Evolutionary conservation across 208 protist genomes (phyloP), one percentile per base, ranked within the genome.

Genomic region (Strigomonas galati): DNA sequence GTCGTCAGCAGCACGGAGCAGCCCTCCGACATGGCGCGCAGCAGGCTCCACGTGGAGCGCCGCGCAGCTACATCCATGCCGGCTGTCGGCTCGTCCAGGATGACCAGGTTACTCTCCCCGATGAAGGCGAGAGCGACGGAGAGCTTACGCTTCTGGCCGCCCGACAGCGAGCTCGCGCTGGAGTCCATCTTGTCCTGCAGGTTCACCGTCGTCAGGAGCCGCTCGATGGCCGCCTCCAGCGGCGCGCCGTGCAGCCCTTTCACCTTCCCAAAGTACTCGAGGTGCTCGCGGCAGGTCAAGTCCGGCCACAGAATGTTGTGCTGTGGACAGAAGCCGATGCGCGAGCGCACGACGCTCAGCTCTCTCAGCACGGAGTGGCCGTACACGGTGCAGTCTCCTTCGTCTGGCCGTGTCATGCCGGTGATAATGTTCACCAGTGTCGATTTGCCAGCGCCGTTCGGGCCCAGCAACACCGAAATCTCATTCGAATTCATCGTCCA

Each of bases 251-350:
- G 58, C 21, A 95, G 63, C 12, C 91, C 94, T 54, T 98, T 98
- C 76, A 95, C 88, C 72, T 98, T 59, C 78, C 87, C 78, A 87
- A 98, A 49, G 92, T 96, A 97, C 64, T 85, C 65, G 14, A 98
- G 72, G 69, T 98, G 94, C 69, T 98, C 93, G 23, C 67, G 51
- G 26, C 81, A 87, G 15, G 92, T 98, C 28, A 98, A 78, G 43
- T 92, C 73, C 14, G 82, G 84, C 89, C 93, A 99, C 0, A 98
- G 76, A 70, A 98, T 91, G 84, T 98, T 97, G 75, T 97, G 92
- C 83, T 99, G 97, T n/a, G 96, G 94, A 79, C 97, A 99, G 24
- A 95, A 85, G 62, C 97, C 97, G 56, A 98, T 94, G 43, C 84
- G 63, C 35, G 89, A 76, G 24, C 89, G 74, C 63, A 90, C 85